Conservation (phyloP, 805 yeast species). For the Wickerhamomyces hampshirensis region DNA sequence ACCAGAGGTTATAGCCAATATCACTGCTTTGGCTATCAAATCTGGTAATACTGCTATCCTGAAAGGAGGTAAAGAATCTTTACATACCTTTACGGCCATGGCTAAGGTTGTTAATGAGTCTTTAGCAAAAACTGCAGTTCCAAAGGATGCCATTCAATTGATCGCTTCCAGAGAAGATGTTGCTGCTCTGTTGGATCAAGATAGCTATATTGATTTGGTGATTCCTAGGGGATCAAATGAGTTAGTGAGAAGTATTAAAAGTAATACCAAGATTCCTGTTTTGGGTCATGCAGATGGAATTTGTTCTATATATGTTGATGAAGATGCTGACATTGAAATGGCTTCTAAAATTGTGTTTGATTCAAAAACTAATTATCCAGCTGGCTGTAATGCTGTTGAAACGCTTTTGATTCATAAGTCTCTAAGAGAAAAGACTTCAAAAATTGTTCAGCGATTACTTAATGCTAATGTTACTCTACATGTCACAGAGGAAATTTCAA, state of each 20-base stretch:
- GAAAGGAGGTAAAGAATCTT: conserved; percentile 95
- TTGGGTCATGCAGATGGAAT: conserved; percentile 98
- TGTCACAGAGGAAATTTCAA: conserved; percentile 46
- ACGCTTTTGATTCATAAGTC: conserved; percentile 62
- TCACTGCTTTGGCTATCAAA: conserved; percentile 90
- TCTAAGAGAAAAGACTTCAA: conserved; percentile 30
- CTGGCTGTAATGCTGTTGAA: conserved; percentile 98
- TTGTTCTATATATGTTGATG: conserved; percentile 82
- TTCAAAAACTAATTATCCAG: conserved; percentile 94
- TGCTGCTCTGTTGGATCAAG: conserved; percentile 76
- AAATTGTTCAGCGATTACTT: conserved; percentile 41
- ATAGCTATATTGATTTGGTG: conserved; percentile 86
- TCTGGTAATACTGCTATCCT: conserved; percentile 96
- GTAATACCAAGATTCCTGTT: conserved; percentile 90
- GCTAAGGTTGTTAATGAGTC: conserved; percentile 63
- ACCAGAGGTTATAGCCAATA: conserved; percentile 98
- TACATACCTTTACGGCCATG: conserved; percentile 79
- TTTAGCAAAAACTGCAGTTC: conserved; percentile 61
- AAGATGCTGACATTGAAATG: conserved; percentile 69
- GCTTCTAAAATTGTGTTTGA: conserved; percentile 76
- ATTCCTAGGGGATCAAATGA: conserved; percentile 98
- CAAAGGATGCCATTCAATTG: conserved; percentile 76
- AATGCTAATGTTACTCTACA: conserved; percentile 72
- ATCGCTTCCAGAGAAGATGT: conserved; percentile 90
- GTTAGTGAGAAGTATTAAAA: conserved; percentile 80